Evolutionary conservation across 805 yeast species (phyloP), one percentile per base, ranked within the genome.

Genomic region (Starmerella lactis-condensi): DNA sequence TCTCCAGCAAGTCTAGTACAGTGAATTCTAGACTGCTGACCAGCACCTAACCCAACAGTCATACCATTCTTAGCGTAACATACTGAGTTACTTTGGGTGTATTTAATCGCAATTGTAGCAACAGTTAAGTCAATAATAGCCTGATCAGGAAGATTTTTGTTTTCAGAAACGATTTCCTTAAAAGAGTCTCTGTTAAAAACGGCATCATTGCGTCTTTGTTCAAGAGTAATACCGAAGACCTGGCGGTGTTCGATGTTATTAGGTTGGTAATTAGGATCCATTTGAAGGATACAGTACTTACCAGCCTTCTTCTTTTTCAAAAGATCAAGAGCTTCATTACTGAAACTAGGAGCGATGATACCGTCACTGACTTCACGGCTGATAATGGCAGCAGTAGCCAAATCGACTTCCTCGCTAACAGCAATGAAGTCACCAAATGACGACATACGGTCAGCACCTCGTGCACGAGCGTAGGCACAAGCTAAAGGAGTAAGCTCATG

Each of bases 361-460:
- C 98, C 98, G 56, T 89, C 98, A 26, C 91, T 74, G 30, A 89
- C 98, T 64, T 89, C 98, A 60, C 79, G 81, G 34, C 95, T 77
- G 54, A 89, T 89, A 59, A 89, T 85, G 59, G 77, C 75, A 34
- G 98, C 98, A 38, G 98, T 89, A 52, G 94, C 81, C 33, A 76
- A 63, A 57, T 89, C 98, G 45, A 89, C 98, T 58, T 77, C 78
- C 66, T 85, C 85, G 39, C 95, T 82, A 43, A 89, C 66, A 28
- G 98, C 98, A 51, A 89, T 89, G 67, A 82, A 89, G 61, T 89
- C 98, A 54, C 98, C 98, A 54, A 89, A 89, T 10, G 93, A 78
- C 5, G 95, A 83, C 98, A 89, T 89, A 69, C 98, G 75, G 61
- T 89, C 98, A 45, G 98, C 98, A 58, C 98, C 98, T 61, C 98